phyloP scores from a whole-genome alignment of 2,329 filamentous ascomycete species.

The Botrytis medusae region DNA sequence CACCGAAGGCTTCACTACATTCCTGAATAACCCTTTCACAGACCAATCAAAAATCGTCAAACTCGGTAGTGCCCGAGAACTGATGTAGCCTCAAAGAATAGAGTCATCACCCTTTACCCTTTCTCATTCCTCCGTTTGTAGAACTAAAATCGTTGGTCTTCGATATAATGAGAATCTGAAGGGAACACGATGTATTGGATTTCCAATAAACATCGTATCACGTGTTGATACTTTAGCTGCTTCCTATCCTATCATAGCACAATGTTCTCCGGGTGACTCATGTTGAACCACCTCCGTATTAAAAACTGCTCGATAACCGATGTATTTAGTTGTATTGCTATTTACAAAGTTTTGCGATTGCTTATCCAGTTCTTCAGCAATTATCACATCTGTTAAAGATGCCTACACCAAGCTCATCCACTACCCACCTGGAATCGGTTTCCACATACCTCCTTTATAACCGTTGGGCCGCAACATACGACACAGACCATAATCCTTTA shows the following conservation, averaged over 20 bases:
- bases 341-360: not conserved
- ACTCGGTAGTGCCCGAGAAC: slow-evolving; percentile 6
- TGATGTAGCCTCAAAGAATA: not conserved
- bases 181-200: not conserved
- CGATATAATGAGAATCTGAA: not conserved
- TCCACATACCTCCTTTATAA: slow-evolving; percentile 49
- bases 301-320: not conserved
- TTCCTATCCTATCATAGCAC: not conserved
- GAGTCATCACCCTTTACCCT: not conserved
- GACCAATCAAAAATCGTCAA: not conserved
- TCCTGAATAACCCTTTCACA: not conserved
- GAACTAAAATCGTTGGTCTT: not conserved
- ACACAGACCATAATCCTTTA: slow-evolving; percentile 65
- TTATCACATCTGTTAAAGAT: not conserved
- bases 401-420: slow-evolving; percentile 22
- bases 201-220: not conserved
- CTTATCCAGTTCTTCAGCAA: not conserved
- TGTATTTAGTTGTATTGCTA: not conserved
- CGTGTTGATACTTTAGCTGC: not conserved
- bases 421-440: slow-evolving; percentile 35
- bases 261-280: not conserved
- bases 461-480: slow-evolving; percentile 56
- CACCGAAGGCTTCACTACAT: not conserved
- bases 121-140: not conserved
- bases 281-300: not conserved